Evolutionary conservation across 2,329 filamentous ascomycete genomes (phyloP).

Genomic region (Ceratocystis albifundus): DNA sequence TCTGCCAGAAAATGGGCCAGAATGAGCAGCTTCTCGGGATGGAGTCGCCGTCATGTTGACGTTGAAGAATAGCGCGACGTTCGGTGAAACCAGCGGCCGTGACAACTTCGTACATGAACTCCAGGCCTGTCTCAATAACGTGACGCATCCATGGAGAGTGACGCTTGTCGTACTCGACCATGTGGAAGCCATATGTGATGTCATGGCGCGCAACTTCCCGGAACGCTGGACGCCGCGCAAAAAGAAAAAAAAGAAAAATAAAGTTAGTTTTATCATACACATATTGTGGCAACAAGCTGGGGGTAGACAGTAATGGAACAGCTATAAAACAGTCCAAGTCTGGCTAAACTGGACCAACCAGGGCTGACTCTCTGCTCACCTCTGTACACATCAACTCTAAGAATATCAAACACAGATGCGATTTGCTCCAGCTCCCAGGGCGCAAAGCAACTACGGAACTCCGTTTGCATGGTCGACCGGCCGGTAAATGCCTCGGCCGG

Average conservation of each 20-base stretch:
- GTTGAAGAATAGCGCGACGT: conserved; percentile 9
- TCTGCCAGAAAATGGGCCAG: conserved; percentile 4
- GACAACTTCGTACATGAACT: conserved; percentile 18
- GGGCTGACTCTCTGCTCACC: conserved; percentile 11
- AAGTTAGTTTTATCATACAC: conserved; percentile 10
- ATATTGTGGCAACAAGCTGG: background rate
- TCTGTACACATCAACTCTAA: conserved; percentile 12
- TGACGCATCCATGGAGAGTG: conserved; percentile 20
- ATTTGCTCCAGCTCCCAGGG: conserved; percentile 21
- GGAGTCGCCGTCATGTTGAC: conserved; percentile 13
- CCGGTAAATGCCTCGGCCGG: background rate
- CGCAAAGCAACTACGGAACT: conserved; percentile 16
- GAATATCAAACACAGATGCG: conserved; percentile 19
- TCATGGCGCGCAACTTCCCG: conserved; percentile 23
- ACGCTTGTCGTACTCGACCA: conserved; percentile 18
- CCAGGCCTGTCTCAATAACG: conserved; percentile 19
- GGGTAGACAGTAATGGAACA: background rate
- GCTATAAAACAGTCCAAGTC: background rate
- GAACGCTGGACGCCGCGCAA: conserved; percentile 16
- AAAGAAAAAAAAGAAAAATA: background rate
- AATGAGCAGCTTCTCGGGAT: conserved; percentile 20
- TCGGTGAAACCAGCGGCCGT: conserved; percentile 7
- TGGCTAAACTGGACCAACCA: no score
- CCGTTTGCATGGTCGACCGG: conserved; percentile 5
- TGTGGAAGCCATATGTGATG: conserved; percentile 19